Conservation (phyloP, 2,329 filamentous ascomycete species). For the Pseudopithomyces maydicus region DNA sequence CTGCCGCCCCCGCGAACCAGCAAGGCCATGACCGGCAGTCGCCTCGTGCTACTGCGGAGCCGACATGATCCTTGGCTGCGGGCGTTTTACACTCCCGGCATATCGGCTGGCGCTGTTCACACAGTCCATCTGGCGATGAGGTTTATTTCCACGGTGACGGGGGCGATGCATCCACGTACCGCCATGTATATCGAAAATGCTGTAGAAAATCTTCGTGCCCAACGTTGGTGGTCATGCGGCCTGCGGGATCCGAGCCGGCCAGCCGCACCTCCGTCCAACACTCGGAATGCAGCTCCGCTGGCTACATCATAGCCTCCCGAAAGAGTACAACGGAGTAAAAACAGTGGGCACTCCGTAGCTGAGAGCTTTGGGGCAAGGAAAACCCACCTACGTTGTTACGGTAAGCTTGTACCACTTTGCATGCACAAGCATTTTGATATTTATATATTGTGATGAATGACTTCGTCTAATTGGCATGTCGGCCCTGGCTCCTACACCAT, state of each 20-base stretch:
- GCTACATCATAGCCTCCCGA: not conserved
- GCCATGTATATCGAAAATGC: not conserved
- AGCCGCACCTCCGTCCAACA: not conserved
- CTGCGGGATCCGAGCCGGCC: not conserved
- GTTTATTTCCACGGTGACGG: constrained; percentile 10
- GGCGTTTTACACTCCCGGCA: constrained; percentile 21
- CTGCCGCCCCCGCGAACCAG: constrained; percentile 18
- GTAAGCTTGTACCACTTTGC: not conserved
- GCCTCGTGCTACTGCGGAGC: constrained; percentile 23
- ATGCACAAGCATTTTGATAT: not conserved
- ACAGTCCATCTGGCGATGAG: constrained; percentile 22
- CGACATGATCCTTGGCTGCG: constrained; percentile 18
- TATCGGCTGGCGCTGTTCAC: constrained; percentile 20
- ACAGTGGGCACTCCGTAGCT: not conserved
- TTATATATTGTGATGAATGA: not conserved
- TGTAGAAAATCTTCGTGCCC: not conserved
- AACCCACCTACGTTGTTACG: not conserved
- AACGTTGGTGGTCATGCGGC: not conserved
- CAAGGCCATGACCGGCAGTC: constrained; percentile 29
- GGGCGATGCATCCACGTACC: not conserved
- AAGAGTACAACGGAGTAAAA: not conserved
- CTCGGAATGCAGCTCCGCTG: not conserved
- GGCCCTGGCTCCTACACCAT: not conserved
- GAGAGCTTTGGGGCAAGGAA: not conserved
- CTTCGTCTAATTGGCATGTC: not conserved